phyloP scores from a whole-genome alignment of 2,329 filamentous ascomycete species.

The Rosellinia necatrix region DNA sequence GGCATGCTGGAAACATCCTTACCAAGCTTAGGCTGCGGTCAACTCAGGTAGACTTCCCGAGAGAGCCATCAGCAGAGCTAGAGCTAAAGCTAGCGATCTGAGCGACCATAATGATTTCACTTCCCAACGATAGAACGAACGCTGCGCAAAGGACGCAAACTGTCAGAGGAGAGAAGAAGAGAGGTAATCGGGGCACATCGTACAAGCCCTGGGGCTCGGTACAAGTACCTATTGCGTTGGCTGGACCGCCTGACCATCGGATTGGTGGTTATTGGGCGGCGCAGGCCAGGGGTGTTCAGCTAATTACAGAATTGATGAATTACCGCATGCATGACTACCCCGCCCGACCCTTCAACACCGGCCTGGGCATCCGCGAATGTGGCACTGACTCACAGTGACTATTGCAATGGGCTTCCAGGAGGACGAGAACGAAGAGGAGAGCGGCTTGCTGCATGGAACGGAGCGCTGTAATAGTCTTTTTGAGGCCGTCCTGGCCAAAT shows the following conservation, averaged over 20 bases:
- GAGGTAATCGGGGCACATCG: too few relatives aligned
- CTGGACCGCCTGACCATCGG: neutral
- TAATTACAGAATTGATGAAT: neutral
- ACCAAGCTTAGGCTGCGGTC: neutral
- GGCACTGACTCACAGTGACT: neutral
- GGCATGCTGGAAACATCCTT: neutral
- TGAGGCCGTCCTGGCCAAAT: neutral
- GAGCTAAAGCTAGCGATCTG: neutral
- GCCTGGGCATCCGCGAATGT: neutral
- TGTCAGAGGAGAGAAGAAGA: too few relatives aligned
- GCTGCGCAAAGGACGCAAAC: neutral
- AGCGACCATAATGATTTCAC: neutral
- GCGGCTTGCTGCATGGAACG: neutral
- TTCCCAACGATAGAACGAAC: neutral
- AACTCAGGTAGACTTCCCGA: neutral
- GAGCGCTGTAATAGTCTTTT: neutral
- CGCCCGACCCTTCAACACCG: neutral
- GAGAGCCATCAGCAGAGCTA: neutral
- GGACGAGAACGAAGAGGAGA: neutral
- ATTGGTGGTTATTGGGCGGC: neutral
- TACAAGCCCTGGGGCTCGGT: neutral
- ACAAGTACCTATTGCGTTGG: neutral
- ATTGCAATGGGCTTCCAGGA: neutral
- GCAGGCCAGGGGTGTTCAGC: neutral
- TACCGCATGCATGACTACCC: neutral